Conservation (phyloP, 495 filamentous ascomycete genomes). For the Daldinia caldariorum region DNA sequence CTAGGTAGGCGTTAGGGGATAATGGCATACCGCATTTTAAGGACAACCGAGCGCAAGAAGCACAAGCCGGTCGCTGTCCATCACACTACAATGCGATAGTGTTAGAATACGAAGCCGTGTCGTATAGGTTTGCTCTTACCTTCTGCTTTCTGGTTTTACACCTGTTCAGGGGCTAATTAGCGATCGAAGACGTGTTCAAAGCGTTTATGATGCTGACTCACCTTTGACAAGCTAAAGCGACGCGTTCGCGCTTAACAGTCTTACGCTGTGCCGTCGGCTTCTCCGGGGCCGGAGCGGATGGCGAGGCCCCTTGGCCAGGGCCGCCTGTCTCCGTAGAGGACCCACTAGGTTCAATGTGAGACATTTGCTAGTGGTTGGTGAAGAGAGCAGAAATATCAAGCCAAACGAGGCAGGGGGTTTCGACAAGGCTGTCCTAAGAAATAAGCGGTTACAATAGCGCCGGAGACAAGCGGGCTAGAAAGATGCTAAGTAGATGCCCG, state of each 20-base stretch:
- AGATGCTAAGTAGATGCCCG: conserved; percentile 2
- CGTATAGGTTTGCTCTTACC: conserved; percentile 24
- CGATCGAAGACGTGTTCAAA: not conserved
- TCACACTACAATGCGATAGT: conserved; percentile 40
- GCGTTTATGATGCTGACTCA: not conserved
- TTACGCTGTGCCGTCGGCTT: conserved; percentile 36
- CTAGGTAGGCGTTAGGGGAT: not conserved
- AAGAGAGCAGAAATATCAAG: not conserved
- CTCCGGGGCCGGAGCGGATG: conserved; percentile 21
- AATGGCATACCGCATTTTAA: conserved; percentile 45
- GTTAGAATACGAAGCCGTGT: conserved; percentile 21
- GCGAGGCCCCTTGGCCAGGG: conserved; percentile 21
- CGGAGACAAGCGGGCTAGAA: conserved; percentile 25
- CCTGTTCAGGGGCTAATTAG: conserved; percentile 26
- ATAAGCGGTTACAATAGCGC: conserved; percentile 14
- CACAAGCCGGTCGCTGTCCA: conserved; percentile 45
- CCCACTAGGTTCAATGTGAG: conserved; percentile 29
- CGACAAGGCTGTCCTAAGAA: conserved; percentile 24
- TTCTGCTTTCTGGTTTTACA: conserved; percentile 50
- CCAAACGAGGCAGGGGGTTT: conserved; percentile 23
- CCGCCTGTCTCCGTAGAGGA: conserved; percentile 38
- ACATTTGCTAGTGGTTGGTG: conserved; percentile 24
- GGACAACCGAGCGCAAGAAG: conserved; percentile 42
- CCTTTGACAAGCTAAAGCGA: conserved; percentile 48
- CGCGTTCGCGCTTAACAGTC: conserved; percentile 45